Evolutionary conservation across 441 rosid species (phyloP).

Genomic region (Populus hybrid): DNA sequence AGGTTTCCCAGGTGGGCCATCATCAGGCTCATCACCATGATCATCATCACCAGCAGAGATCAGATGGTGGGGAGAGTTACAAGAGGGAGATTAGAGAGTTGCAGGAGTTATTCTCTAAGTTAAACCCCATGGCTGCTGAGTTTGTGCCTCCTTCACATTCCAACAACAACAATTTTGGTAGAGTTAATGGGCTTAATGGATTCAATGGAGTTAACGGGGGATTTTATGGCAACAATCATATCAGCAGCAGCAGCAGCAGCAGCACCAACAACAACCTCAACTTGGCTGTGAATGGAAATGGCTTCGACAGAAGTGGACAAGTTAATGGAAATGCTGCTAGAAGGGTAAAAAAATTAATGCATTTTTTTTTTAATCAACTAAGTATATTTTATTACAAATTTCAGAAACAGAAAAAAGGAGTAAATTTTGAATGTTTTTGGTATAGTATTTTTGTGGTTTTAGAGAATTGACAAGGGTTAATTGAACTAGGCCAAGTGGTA

Average conservation of each 20-base stretch:
- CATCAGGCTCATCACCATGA: conserved; percentile 13
- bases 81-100: conserved; percentile 52
- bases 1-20: not conserved
- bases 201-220: conserved; percentile 28
- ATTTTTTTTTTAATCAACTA: not conserved
- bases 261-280: conserved; percentile 31
- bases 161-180: conserved; percentile 29
- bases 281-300: conserved; percentile 41
- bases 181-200: conserved; percentile 39
- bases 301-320: not conserved
- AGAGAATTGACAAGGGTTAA: not conserved
- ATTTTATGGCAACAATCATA: conserved; percentile 25
- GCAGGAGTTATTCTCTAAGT: conserved; percentile 68
- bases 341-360: conserved; percentile 41
- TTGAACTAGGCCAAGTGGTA: not conserved
- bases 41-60: conserved; percentile 8
- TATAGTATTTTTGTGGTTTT: not conserved
- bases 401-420: not conserved
- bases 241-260: too few relatives aligned
- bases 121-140: conserved; percentile 87
- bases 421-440: not conserved
- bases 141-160: conserved; percentile 74
- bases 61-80: conserved; percentile 13
- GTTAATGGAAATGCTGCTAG: conserved; percentile 34
- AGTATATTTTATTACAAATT: not conserved